Evolutionary conservation across 2,329 filamentous ascomycete genomes (phyloP), one percentile per base, ranked within the genome.

Genomic region (Zasmidium cellare): DNA sequence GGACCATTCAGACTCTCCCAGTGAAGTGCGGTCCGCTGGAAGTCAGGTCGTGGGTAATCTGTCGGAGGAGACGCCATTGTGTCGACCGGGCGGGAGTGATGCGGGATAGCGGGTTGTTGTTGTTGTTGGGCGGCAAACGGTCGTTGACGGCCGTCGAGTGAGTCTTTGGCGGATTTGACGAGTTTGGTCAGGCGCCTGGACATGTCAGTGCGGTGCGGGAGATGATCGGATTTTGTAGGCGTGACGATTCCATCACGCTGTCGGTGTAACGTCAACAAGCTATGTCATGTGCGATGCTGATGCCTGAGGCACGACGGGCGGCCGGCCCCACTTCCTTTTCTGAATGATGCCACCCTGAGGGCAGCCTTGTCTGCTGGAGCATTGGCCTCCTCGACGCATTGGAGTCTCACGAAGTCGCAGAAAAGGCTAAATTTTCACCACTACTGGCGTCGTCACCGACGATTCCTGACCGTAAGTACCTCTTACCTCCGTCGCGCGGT

Each of bases 21-120:
- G 47, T 75, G 78, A 24, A 86, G 77, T 23, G 76, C 68, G 28
- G 75, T 72, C 55, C 85, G 84, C 54, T 81, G 69, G 70, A 88
- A 88, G 72, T 89, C 86, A 1, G 86, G 85, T 55, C 87, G 84
- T 22, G 86, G 87, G 64, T 89, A 87, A 20, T 59, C 58, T 25
- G 49, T 53, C 2, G 58, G 50, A 41, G 53, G 16, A 14, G 57
- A 49, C 19, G 56, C 53, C 61, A 61, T 64, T 48, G 31, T 46
- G n/a, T 31, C 14, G 11, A 28, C 11, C 11, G 53, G 53, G 16
- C 28, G 41, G n/a, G 61, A 38, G 46, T 55, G 53, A 6, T 49
- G 35, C 12, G 54, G 56, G 38, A 63, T 48, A 23, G 50, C 19
- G 12, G 56, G 56, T 19, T 46, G 51, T 41, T 47, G 55, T 7